These are phyloP conservation scores for Cenchrus fungigraminus DNA, from an alignment of 176 grass and related monocot genomes.

Conservation along the genomic window DNA sequence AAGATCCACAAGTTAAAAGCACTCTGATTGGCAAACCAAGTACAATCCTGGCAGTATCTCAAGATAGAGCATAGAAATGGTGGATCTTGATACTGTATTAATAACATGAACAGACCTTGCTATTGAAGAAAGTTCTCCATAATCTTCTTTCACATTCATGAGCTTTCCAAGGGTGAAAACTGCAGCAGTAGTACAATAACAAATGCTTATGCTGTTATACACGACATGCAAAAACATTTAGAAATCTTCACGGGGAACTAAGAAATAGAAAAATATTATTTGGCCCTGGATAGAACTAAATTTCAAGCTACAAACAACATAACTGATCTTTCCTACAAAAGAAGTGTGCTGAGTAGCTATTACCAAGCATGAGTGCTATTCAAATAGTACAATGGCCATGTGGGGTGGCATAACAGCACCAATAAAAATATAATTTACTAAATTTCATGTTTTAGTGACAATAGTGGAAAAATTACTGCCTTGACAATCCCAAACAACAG, in stretches of 20 bases:
- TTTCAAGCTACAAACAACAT: neutral
- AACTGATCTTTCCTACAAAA: neutral
- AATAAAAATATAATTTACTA: neutral
- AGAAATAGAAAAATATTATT: neutral
- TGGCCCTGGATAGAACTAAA: neutral
- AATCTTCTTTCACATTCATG: slow-evolving; percentile 92
- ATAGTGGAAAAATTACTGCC: neutral
- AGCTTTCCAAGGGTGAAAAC: slow-evolving; percentile 93
- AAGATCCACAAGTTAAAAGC: slow-evolving; percentile 2
- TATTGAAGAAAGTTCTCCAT: slow-evolving; percentile 82
- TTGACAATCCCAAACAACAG: neutral
- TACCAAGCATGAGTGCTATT: neutral
- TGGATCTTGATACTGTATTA: neutral
- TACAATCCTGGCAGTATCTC: slow-evolving; percentile 8
- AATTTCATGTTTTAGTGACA: neutral
- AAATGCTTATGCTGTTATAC: neutral
- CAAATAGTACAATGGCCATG: neutral
- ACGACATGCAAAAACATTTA: neutral
- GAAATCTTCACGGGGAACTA: slow-evolving; percentile 20
- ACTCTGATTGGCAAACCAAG: neutral
- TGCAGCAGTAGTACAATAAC: slow-evolving; percentile 34
- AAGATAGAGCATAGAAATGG: slow-evolving; percentile 20
- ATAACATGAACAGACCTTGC: slow-evolving; percentile 66
- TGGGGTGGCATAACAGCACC: neutral
- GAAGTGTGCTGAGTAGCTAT: neutral